Evolutionary conservation across 169 alveolate species (phyloP).

Genomic region (Prorocentrum cordatum): DNA sequence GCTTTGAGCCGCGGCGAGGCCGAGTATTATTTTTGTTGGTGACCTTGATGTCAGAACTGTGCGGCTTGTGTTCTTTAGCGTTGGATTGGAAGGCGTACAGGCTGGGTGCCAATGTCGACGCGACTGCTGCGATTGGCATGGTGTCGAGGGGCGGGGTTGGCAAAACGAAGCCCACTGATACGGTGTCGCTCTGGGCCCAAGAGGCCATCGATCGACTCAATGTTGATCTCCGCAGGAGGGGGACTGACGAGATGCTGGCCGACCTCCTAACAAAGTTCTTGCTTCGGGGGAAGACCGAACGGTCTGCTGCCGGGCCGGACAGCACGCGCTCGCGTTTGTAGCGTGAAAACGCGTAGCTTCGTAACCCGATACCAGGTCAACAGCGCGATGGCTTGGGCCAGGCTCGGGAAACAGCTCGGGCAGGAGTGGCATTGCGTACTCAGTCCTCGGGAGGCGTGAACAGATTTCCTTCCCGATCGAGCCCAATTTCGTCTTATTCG

Average conservation of each 20-base stretch:
- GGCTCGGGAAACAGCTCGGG: too few relatives aligned
- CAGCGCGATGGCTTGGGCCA: too few relatives aligned
- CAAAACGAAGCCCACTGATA: not conserved
- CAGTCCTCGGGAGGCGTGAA: too few relatives aligned
- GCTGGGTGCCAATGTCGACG: not conserved
- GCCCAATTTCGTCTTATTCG: too few relatives aligned
- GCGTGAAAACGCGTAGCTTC: too few relatives aligned
- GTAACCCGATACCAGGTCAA: too few relatives aligned
- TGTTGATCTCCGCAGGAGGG: not conserved
- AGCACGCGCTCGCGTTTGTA: too few relatives aligned
- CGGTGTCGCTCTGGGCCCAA: not conserved
- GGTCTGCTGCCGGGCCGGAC: too few relatives aligned
- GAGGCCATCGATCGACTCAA: not conserved
- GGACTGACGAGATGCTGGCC: not conserved
- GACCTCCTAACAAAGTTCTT: not conserved
- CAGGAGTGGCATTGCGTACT: too few relatives aligned
- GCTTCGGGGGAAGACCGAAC: too few relatives aligned
- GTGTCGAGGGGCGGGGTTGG: not conserved
- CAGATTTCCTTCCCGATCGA: too few relatives aligned
- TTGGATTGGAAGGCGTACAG: not conserved
- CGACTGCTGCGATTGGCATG: not conserved
- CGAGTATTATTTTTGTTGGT: not conserved
- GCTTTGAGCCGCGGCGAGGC: not conserved
- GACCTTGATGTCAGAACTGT: too few relatives aligned
- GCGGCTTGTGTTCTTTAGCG: not conserved